Evolutionary conservation across 805 yeast species (phyloP).

Genomic region (Lipomyces yamadae): DNA sequence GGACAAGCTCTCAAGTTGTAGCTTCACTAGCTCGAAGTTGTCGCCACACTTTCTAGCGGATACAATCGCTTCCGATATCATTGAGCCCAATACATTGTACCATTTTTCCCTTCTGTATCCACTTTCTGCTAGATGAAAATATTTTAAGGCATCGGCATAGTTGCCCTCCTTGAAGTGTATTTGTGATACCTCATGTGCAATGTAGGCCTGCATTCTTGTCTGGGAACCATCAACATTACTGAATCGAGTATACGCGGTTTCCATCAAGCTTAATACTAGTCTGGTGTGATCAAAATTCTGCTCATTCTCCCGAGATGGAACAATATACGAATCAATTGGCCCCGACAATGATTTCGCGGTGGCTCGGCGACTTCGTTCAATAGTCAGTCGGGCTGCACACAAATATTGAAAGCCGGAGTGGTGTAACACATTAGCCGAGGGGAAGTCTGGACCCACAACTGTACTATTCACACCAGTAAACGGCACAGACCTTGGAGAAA

Average conservation of each 20-base stretch:
- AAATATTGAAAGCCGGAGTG: conserved; percentile 39
- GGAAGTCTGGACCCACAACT: conserved; percentile 32
- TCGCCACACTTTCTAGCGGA: conserved; percentile 42
- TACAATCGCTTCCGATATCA: conserved; percentile 49
- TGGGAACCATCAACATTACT: conserved; percentile 24
- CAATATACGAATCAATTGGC: conserved; percentile 25
- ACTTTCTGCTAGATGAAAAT: conserved; percentile 50
- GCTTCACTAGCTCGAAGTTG: conserved; percentile 18
- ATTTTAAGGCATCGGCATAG: conserved; percentile 51
- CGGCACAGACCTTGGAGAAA: conserved; percentile 48
- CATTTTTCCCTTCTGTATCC: conserved; percentile 52
- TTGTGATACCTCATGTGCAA: conserved; percentile 53
- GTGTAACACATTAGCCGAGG: conserved; percentile 36
- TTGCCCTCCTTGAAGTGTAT: conserved; percentile 47
- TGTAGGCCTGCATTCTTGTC: conserved; percentile 29
- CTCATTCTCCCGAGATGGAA: conserved; percentile 24
- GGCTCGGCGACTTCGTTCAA: conserved; percentile 32
- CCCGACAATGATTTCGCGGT: background rate
- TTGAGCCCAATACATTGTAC: conserved; percentile 45
- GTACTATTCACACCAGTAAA: conserved; percentile 40
- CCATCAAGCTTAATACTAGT: conserved; percentile 19
- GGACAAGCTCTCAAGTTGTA: conserved; percentile 31
- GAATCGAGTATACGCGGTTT: conserved; percentile 31
- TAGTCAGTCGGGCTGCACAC: conserved; percentile 40
- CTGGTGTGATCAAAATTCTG: conserved; percentile 19